Percentiles rank a stretch among this genome's conserved stretches.
These are phyloP conservation scores for Clonostachys sp. DNA, from an alignment of 2,329 filamentous ascomycete genomes.

Conservation along the genomic window DNA sequence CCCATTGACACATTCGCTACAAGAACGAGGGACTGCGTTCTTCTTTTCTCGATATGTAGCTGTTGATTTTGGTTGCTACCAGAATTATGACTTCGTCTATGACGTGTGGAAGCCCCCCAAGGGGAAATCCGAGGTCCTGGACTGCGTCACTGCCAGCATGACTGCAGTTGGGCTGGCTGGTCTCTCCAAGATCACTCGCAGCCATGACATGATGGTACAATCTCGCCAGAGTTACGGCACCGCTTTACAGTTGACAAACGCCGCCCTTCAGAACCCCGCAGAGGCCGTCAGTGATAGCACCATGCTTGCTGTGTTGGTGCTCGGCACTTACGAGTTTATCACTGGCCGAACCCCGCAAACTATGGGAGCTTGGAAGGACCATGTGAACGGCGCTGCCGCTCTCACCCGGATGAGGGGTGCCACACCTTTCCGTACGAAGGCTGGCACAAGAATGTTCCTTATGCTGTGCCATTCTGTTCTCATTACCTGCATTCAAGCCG, in stretches of 20 bases:
- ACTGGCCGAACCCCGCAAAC: conserved; percentile 39
- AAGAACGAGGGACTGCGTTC: conserved; percentile 39
- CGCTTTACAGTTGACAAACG: conserved; percentile 45
- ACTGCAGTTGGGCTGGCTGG: conserved; percentile 50
- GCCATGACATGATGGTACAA: conserved; percentile 34
- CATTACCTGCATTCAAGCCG: conserved; percentile 46
- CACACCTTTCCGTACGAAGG: conserved; percentile 36
- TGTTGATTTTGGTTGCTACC: conserved; percentile 38
- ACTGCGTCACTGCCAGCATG: conserved; percentile 46
- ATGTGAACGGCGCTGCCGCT: conserved; percentile 46
- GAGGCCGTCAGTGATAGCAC: conserved; percentile 43
- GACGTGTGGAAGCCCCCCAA: conserved; percentile 43
- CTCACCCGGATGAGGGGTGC: conserved; percentile 44
- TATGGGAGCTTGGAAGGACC: conserved; percentile 45
- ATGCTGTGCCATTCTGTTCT: conserved; percentile 47
- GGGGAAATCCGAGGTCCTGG: conserved; percentile 9
- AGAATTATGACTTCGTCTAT: conserved; percentile 48
- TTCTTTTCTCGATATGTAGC: conserved; percentile 48
- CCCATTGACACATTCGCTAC: conserved; percentile 17
- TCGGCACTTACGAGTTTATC: conserved; percentile 50
- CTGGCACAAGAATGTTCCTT: conserved; percentile 46
- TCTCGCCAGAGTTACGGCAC: conserved; percentile 46
- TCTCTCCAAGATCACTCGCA: conserved; percentile 38
- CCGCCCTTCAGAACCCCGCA: conserved; percentile 37
- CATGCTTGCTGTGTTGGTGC: conserved; percentile 46